Percentiles rank a stretch among this genome's conserved stretches.
phyloP scores from a whole-genome alignment of 176 grass and related monocot species.

The Poa annua region DNA sequence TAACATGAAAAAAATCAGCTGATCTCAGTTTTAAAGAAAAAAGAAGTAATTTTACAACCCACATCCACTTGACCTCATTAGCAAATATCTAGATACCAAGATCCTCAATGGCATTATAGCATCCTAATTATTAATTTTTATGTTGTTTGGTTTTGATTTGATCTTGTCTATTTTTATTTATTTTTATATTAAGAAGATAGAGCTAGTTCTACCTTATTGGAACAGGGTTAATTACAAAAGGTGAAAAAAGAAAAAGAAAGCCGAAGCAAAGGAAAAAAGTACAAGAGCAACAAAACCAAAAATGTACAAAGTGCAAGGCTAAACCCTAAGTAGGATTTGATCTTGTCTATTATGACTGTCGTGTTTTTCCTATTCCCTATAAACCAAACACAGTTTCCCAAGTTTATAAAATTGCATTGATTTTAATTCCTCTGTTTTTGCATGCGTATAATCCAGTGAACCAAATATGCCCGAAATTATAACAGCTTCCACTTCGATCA shows the following conservation, averaged over 20 bases:
- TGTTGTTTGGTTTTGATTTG: not conserved
- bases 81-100: not conserved
- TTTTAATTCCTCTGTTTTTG: not conserved
- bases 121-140: not conserved
- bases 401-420: not conserved
- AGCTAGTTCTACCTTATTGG: no score
- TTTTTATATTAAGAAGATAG: no score
- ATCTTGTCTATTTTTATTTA: no score
- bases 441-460: no score
- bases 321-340: no score
- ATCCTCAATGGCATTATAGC: not conserved
- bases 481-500: not conserved
- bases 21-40: not conserved
- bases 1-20: no score
- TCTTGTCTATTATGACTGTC: not conserved
- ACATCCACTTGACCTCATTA: not conserved
- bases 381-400: not conserved
- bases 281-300: no score
- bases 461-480: not conserved
- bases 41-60: not conserved
- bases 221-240: no score
- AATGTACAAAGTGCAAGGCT: no score
- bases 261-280: no score
- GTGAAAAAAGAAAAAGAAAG: no score
- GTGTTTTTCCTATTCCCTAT: not conserved